Base-by-base conservation (phyloP, 257 asterid genomes). In the Paraleonurus japonicus region DNA sequence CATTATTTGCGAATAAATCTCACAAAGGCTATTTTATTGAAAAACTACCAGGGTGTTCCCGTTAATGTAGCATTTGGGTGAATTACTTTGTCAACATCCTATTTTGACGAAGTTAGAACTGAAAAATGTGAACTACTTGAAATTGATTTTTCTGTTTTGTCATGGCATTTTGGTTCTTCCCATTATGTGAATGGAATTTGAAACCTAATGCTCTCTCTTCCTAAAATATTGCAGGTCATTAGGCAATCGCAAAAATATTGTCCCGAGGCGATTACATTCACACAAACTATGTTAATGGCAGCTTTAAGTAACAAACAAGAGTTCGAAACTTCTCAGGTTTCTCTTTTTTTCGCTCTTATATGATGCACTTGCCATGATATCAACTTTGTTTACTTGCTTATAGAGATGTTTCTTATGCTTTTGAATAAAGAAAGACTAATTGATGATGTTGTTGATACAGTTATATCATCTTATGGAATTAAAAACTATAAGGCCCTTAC, bases 221-320 rank as follows among this genome's bases (percentile, higher is more conserved):
- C 47, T 45, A 58, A 72, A 71, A 62, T 76, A 37, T 63, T 78
- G 77, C 87, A 95, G 98, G 79, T 85, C 72, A 11, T 83, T 59
- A 77, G 79, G 61, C 97, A 89, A 75, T 92, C 98, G 32, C 78
- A 76, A 32, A 92, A 89, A 75, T 86, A 80, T 24, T 95, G 89
- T 76, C 97, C 99, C 0, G 99, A 92, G 89, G 96, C 96, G 27
- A 69, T 95, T 75, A 75, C 83, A 8, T 95, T 89, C 76, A 73
- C 92, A 5, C 90, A 84, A 65, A 84, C 96, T 68, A 65, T 86
- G 89, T 83, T 92, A 70, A 73, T 83, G 75, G 84, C 95, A 22
- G 96, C 98, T 75, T 81, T 88, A 13, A 88, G 74, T 65, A 81
- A 86, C 30, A 83, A 75, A 32, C 78, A 80, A 67, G 75, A 57